phyloP scores from a whole-genome alignment of 164 flowering plant species.

The Sedum album region DNA sequence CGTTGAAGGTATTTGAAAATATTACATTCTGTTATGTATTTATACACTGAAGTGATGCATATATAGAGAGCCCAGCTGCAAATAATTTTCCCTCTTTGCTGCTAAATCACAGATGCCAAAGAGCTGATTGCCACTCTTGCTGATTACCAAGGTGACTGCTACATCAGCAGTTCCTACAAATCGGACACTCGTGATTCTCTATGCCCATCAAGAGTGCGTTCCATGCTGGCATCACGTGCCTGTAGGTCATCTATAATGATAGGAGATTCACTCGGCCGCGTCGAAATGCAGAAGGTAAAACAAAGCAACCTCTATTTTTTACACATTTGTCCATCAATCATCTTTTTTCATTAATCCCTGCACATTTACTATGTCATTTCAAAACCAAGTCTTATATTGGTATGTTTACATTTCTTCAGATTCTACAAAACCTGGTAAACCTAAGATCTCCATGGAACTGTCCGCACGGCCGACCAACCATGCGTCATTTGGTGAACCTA shows the following conservation, averaged over 20 bases:
- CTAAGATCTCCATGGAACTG: slow-evolving; percentile 98
- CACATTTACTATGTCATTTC: not conserved
- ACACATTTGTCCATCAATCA: too few species aligned
- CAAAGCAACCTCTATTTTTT: too few species aligned
- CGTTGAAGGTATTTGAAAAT: slow-evolving; percentile 77
- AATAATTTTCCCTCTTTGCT: not conserved
- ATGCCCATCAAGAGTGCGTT: slow-evolving; percentile 92
- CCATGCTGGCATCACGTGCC: slow-evolving; percentile 97
- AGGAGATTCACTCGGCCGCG: slow-evolving; percentile 81
- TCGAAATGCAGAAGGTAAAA: slow-evolving; percentile 86
- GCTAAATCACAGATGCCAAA: slow-evolving; percentile 57
- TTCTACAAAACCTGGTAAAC: slow-evolving; percentile 59
- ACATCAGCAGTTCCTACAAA: slow-evolving; percentile 62
- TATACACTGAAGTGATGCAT: not conserved
- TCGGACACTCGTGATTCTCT: slow-evolving; percentile 66
- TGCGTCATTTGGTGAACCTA: slow-evolving; percentile 91
- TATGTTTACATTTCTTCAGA: slow-evolving; percentile 29
- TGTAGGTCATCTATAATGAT: slow-evolving; percentile 89
- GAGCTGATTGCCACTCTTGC: slow-evolving; percentile 85
- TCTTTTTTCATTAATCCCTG: too few species aligned
- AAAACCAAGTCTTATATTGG: not conserved
- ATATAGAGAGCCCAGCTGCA: not conserved
- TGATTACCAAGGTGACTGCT: slow-evolving; percentile 85
- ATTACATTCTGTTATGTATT: too few species aligned
- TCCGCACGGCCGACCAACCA: slow-evolving; percentile 98